Base-by-base conservation (phyloP, 805 yeast species). In the Yamadazyma nakazawae region DNA sequence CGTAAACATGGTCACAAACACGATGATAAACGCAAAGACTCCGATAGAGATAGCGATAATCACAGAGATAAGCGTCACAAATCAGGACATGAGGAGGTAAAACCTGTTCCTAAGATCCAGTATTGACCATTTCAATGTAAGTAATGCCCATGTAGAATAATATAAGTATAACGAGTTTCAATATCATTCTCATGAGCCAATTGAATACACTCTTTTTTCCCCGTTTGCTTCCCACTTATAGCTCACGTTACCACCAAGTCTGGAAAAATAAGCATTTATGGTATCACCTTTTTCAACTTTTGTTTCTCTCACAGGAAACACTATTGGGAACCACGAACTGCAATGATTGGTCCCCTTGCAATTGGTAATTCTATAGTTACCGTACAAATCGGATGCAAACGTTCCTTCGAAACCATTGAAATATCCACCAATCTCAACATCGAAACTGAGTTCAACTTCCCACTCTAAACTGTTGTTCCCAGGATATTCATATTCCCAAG, bases 371-470 rank as follows among this genome's bases (percentile, higher is more conserved):
- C 59, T 59, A 19, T 82, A 68, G 40, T 80, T 84, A 1, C 75
- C 78, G 60, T 81, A 87, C n/a, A 90, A 70, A 2, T 65, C 76
- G 0, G 94, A 82, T n/a, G 74, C 74, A 57, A 91, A 91, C 57
- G 72, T 82, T 0, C 97, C 97, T 3, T 81, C 68, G 31, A 90
- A 61, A 0, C 92, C 96, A 60, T 88, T 91, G 2, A 88, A 61
- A 16, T 75, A 75, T 1, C 85, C 78, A 44, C 76, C 72, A 28
- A 75, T 64, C 13, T 72, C 68, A 5, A 78, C 68, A 41, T 14
- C 19, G 49, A 84, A 75, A 0, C 13, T 19, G 17, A 44, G 42
- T 9, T 13, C 18, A 5, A n/a, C n/a, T 5, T 8, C 13, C 24
- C 42, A 38, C 46, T 24, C 30, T 9, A 44, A 42, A 34, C 28